Percentiles rank a stretch among this genome's conserved stretches.
Evolutionary conservation across 2,329 filamentous ascomycete genomes (phyloP).

Genomic region (Cordyceps sp.): DNA sequence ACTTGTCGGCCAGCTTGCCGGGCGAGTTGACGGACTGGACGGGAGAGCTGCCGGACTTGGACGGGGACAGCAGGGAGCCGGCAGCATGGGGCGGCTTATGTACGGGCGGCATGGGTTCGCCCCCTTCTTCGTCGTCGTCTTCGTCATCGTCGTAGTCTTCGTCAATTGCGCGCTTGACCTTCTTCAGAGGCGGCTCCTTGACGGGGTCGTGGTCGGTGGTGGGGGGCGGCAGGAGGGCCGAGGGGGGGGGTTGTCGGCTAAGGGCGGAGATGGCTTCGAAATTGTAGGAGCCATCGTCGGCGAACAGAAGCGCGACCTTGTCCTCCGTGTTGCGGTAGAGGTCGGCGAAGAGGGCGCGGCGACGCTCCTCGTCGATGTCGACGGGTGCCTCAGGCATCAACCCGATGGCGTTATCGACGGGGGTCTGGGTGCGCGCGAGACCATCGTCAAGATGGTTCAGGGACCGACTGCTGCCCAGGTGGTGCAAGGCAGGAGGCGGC

Average conservation of each 20-base stretch:
- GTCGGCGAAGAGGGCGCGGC: slow-evolving; percentile 59
- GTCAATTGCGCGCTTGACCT: slow-evolving; percentile 60
- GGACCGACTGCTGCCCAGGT: slow-evolving; percentile 28
- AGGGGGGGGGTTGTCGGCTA: slow-evolving; percentile 21
- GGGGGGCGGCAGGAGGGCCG: slow-evolving; percentile 29
- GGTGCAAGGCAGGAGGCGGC: slow-evolving; percentile 38
- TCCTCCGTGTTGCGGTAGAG: slow-evolving; percentile 64
- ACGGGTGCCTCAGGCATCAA: slow-evolving; percentile 44
- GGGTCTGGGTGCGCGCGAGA: slow-evolving; percentile 30
- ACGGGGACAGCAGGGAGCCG: slow-evolving; percentile 47
- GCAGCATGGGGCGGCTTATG: slow-evolving; percentile 35
- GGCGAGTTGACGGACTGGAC: slow-evolving; percentile 45
- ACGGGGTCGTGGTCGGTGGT: slow-evolving; percentile 42
- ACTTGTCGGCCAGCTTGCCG: slow-evolving; percentile 37
- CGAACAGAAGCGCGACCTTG: slow-evolving; percentile 62
- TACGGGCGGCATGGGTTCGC: slow-evolving; percentile 30
- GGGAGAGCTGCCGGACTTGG: slow-evolving; percentile 52
- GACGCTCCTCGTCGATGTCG: slow-evolving; percentile 50
- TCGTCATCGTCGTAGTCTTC: slow-evolving; percentile 81
- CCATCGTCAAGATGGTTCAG: slow-evolving; percentile 47
- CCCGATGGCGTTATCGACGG: slow-evolving; percentile 28
- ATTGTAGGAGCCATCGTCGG: slow-evolving; percentile 36
- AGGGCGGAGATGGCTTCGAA: slow-evolving; percentile 35
- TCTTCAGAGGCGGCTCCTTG: slow-evolving; percentile 51
- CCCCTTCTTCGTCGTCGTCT: slow-evolving; percentile 58